Base-by-base conservation (phyloP, 2,329 filamentous ascomycete genomes). In the Ceratocystis huliohia region DNA sequence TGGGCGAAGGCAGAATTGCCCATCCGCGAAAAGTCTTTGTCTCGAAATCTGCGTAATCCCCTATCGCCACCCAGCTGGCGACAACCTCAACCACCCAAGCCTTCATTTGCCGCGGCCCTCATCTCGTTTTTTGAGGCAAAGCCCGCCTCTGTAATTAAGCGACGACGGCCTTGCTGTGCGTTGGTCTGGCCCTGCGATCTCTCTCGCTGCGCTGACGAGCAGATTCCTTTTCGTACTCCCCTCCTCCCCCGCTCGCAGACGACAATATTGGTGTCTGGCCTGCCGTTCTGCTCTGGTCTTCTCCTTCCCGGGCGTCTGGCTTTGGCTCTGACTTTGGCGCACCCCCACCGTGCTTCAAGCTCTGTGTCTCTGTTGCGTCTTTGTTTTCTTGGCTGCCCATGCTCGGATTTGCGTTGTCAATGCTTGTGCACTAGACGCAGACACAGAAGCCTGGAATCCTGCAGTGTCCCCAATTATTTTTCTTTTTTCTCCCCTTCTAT, bases 381-480 rank as follows among this genome's bases (percentile, higher is more conserved):
- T 57, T 57, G 53, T 57, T 30, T 57, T 57, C 53, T 30, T 57
- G 53, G 53, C 8, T 30, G 22, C 53, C 53, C 53, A 57, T 57
- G 53, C 53, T 57, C 53, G 53, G 53, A 57, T 57, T 57, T 57
- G 53, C 53, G 53, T 57, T 57, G 53, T 57, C 53, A 57, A 57
- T 57, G 53, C 53, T 33, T 57, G 48, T 50, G 48, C 48, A 50
- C 48, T 50, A 50, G 48, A 50, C 48, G 13, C 48, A 22, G 17
- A 50, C 48, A 25, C 48, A 50, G 48, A 50, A 50, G 22, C 48
- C 48, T 50, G 53, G 53, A 30, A 57, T 57, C 53, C 53, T 57
- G 22, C 53, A 30, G 53, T 22, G 22, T 57, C 53, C 53, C 53
- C 53, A 57, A 57, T 30, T 57, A 2, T 30, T 57, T 57, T 57